These are phyloP conservation scores for Hypoxylon perforatum DNA, from an alignment of 495 filamentous ascomycete species.

Conservation along the genomic window DNA sequence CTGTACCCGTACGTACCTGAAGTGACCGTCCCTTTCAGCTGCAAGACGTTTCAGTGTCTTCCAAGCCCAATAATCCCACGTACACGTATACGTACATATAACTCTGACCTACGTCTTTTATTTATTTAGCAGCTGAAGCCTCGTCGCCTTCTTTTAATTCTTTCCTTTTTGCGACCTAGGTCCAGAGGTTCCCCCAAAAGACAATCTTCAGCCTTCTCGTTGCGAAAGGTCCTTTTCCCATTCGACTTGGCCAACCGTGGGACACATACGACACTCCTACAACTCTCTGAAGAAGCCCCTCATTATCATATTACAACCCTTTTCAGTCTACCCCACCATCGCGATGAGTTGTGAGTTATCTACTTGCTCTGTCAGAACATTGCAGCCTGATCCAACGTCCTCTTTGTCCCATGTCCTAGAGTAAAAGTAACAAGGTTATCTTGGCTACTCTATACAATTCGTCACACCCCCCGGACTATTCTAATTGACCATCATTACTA, in stretches of 20 bases:
- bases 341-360: constrained; percentile 50
- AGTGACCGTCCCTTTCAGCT: background rate
- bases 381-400: constrained; percentile 2
- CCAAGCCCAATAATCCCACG: constrained; percentile 19
- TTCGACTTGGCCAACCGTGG: constrained; percentile 7
- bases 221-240: background rate
- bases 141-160: background rate
- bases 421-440: constrained; percentile 11
- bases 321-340: constrained; percentile 42
- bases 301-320: constrained; percentile 14
- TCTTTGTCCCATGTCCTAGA: constrained; percentile 11
- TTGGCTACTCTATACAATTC: constrained; percentile 17
- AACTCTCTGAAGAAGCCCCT: constrained; percentile 13
- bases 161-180: background rate
- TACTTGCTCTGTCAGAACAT: constrained; percentile 10
- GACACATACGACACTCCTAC: constrained; percentile 1
- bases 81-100: background rate
- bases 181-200: background rate
- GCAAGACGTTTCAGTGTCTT: background rate
- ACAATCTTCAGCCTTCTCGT: background rate
- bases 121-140: constrained; percentile 5
- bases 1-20: background rate
- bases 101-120: background rate
- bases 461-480: constrained; percentile 1
- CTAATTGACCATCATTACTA: constrained; percentile 13